Evolutionary conservation across 2,329 filamentous ascomycete species (phyloP), one percentile per base, ranked within the genome.

Genomic region (Aquanectria penicillioides): DNA sequence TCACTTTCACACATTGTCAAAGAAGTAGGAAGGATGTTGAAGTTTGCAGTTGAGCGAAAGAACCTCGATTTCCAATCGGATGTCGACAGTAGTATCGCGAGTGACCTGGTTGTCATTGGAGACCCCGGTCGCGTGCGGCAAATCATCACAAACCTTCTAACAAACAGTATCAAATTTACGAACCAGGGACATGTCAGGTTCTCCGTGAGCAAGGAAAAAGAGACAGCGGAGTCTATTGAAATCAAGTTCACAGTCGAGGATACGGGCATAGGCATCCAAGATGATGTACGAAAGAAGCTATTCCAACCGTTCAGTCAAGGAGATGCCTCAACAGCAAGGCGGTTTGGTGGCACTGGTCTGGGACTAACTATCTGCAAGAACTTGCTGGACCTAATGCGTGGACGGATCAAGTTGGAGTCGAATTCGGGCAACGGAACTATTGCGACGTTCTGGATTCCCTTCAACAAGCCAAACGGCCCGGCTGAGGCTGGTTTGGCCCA

Each of bases 21-120:
- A 41, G 93, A 96, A 71, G 91, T 95, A 17, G 90, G 88, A 49
- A 93, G 93, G 72, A 95, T 96, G 92, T 85, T 96, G 65, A 88
- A 90, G 36, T 96, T 96, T 67, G 92, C 91, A 1, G 93, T 94
- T 1, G 86, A 91, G 67, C 86, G 91, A 26, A 92, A 96, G 70
- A 90, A 91, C 36, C 80, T 97, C 4, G 86, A 86, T 8, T 94
- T 93, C 69, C 81, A 85, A 33, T 86, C 84, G 23, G 84, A 89
- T 40, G 85, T 92, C 49, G 83, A 86, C 6, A 78, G 81, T 1
- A 84, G 88, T 37, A 84, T 91, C 7, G 83, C 85, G 46, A 81
- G 82, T 26, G 87, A 92, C 66, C 78, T 95, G 54, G 89, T 93
- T 41, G 92, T 97, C 4, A 88, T 97, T 69, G 93, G 94, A 12